Percentiles rank a stretch among this genome's conserved stretches.
Conservation (phyloP, 2,329 filamentous ascomycete genomes). For the Chrysosporium keratinophilum region DNA sequence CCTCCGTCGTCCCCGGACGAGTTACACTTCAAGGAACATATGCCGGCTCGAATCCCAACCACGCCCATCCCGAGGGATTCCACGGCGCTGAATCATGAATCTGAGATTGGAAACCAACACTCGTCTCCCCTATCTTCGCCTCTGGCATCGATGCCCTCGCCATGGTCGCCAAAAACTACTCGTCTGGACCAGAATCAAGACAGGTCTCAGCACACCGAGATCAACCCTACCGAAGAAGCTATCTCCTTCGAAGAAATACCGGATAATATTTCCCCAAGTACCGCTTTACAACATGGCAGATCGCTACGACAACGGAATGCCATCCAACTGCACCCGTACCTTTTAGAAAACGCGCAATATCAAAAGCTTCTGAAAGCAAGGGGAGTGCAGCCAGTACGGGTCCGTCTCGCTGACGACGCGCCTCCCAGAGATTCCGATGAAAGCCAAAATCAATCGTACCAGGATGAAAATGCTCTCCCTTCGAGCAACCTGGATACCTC, state of each 20-base stretch:
- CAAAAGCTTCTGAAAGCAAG: conserved; percentile 31
- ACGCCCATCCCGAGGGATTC: conserved; percentile 10
- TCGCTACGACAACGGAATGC: conserved; percentile 37
- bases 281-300: conserved; percentile 17
- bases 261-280: neutral
- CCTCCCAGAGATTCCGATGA: conserved; percentile 19
- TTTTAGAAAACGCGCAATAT: conserved; percentile 38
- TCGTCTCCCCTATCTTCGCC: conserved; percentile 32
- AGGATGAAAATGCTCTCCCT: conserved; percentile 25
- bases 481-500: conserved; percentile 27
- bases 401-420: conserved; percentile 18
- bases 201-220: neutral
- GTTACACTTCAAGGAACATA: conserved; percentile 24
- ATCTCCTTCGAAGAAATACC: neutral
- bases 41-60: conserved; percentile 9
- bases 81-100: neutral
- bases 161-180: neutral
- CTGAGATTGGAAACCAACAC: conserved; percentile 16
- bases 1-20: conserved; percentile 30
- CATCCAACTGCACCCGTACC: conserved; percentile 41
- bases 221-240: neutral
- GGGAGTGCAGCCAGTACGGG: conserved; percentile 36
- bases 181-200: neutral
- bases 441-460: conserved; percentile 26
- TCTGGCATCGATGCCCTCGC: conserved; percentile 18